phyloP scores from a whole-genome alignment of 148 eudicot genomes.

The Amaranthus hypochondriacus region DNA sequence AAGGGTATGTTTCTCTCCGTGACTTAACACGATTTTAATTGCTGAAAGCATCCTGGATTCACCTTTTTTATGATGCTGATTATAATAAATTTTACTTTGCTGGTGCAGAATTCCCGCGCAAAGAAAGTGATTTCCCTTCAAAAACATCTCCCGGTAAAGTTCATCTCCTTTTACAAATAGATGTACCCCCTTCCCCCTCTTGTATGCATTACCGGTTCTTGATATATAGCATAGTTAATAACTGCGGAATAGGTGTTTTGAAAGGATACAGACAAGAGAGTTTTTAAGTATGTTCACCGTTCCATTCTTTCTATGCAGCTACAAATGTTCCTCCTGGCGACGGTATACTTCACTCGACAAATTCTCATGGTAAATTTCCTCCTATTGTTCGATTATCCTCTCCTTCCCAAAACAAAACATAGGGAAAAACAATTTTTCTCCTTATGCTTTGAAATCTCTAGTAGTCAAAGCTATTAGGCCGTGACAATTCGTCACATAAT shows the following conservation, averaged over 20 bases:
- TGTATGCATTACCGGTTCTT: no score
- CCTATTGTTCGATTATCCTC: neutral
- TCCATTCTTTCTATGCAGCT: neutral
- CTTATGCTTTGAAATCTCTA: neutral
- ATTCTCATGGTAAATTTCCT: neutral
- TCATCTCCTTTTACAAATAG: neutral
- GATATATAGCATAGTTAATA: no score
- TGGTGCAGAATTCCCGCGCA: neutral
- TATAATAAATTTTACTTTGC: neutral
- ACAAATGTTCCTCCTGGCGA: neutral
- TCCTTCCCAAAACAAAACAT: neutral
- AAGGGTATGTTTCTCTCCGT: conserved; percentile 12
- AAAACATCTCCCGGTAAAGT: neutral
- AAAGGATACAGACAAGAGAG: no score
- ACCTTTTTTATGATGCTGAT: neutral
- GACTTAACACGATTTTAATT: neutral
- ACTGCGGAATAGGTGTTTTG: no score
- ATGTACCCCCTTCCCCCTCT: neutral
- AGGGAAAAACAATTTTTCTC: neutral
- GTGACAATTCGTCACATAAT: no score
- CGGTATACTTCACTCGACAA: neutral
- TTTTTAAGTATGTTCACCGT: no score
- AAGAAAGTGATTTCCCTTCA: neutral
- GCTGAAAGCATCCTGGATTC: neutral
- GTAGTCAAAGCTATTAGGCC: neutral